phyloP scores from a whole-genome alignment of 2,329 filamentous ascomycete genomes.

The Dactylellina haptotyla region DNA sequence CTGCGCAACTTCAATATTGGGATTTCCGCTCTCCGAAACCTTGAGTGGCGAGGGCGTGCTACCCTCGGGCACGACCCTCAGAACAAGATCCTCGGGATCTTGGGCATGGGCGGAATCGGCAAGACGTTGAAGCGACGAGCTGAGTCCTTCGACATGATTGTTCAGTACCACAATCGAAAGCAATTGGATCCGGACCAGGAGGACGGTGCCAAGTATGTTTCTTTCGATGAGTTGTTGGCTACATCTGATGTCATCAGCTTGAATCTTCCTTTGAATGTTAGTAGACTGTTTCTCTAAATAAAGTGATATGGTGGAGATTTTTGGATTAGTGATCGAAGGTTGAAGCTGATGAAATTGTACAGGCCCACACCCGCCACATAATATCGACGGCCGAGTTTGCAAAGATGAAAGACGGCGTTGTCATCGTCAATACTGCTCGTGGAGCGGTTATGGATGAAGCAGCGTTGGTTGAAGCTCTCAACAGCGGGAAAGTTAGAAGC shows the following conservation, averaged over 20 bases:
- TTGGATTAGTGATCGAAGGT: neutral
- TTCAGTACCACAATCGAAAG: constrained; percentile 78
- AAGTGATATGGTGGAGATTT: neutral
- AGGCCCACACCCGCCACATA: constrained; percentile 73
- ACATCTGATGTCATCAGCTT: constrained; percentile 80
- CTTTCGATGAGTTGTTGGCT: constrained; percentile 76
- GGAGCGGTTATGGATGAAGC: constrained; percentile 84
- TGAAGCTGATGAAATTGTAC: constrained; percentile 23
- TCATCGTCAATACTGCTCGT: constrained; percentile 84
- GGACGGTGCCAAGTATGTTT: constrained; percentile 73
- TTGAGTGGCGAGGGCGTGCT: constrained; percentile 73
- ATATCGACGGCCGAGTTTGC: constrained; percentile 76
- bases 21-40: constrained; percentile 73
- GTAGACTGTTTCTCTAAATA: constrained; percentile 59
- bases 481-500: constrained; percentile 74
- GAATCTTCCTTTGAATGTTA: constrained; percentile 82
- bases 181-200: constrained; percentile 68
- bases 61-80: constrained; percentile 79
- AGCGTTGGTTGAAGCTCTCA: constrained; percentile 78
- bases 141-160: constrained; percentile 77
- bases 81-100: constrained; percentile 80
- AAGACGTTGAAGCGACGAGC: constrained; percentile 79
- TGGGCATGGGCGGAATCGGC: constrained; percentile 89
- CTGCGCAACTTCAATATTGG: constrained; percentile 76
- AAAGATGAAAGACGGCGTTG: constrained; percentile 79